Evolutionary conservation across 2,329 filamentous ascomycete species (phyloP), one percentile per base, ranked within the genome.

Genomic region (Colletotrichum acutatum): DNA sequence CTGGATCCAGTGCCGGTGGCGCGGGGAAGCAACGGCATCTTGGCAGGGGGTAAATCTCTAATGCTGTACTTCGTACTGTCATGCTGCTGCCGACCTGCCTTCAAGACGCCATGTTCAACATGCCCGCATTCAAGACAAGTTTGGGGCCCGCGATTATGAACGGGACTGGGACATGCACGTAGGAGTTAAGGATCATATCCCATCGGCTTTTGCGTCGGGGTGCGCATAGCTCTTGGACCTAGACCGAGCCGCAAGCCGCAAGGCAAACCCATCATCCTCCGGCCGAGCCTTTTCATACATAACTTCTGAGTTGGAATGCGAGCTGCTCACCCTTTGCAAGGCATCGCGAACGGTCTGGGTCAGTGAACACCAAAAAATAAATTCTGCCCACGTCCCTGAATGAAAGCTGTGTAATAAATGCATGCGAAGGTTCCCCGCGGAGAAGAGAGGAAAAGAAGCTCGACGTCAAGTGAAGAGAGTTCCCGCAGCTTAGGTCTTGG

Each of bases 21-120:
- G 62, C 64, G 64, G 53, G 22, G 42, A 49, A 11, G 42, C 16
- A 30, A 56, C 64, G 28, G 26, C 12, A 53, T 11, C 46, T 61
- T 61, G 68, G 57, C 68, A 68, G 68, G 57, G 56, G 37, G 14
- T 34, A 7, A 3, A n/a, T 49, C 64, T 24, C 32, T 62, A 57
- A 52, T 34, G 64, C 32, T 49, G 42, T 49, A 19, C 11, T 34
- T 30, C 30, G 30, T 8, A 30, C 30, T 8, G 32, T 34, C 32
- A 49, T 49, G 42, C 19, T 49, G 26, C 56, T 57, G 37, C 37
- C 16, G 14, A 68, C 56, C 49, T 49, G 61, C 68, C 57, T 61
- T 16, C 56, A 57, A 56, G 8, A n/a, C 42, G 42, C 19, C 42
- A 19, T 7, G 4, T 19, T 9, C 42, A 5, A 30, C 28, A 2